Evolutionary conservation across 1,139 yeast species (phyloP), one percentile per base, ranked within the genome.

Genomic region (Oligophagozyma castellii): DNA sequence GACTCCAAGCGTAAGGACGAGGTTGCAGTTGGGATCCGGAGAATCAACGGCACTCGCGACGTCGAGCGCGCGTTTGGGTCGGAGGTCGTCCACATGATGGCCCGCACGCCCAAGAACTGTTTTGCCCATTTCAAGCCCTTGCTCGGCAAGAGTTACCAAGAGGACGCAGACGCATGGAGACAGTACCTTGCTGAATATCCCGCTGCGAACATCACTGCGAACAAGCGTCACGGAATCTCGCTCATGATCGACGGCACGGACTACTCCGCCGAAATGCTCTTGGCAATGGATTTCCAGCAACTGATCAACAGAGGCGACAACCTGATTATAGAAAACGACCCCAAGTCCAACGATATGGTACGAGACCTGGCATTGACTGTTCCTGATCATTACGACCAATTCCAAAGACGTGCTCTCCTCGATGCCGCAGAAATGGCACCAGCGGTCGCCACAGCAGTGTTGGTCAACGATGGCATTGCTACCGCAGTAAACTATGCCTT

Each of bases 1-100:
- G 96, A 89, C 47, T 80, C 95, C 5, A 83, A 84, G 53, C 66
- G 98, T 35, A 89, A 89, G 51, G 96, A 89, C 45, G 61, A 73
- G 8, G 67, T 86, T 2, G 95, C 93, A 1, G 45, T 89, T 16
- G 74, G 80, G 1, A 64, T 86, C 37, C 69, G 78, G 39, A 16
- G 10, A 12, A 15, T 8, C 4, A 24, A 29, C 18, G 41, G 44
- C 4, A 50, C 58, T 21, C 56, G 56, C 23, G 76, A 66, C 21
- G 42, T 77, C 14, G 92, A 78, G 46, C 65, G 96, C 39, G 59
- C 71, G 1, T 86, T 76, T 49, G 96, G 96, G 4, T 69, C 83
- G 2, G 70, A 75, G 13, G 81, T 89, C 1, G 66, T 73, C 12
- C 67, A 81, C 1, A 60, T 78, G 27, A 70, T 79, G 36, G 65